Base-by-base conservation (phyloP, 805 yeast species). In the Suhomyces pyralidae region DNA sequence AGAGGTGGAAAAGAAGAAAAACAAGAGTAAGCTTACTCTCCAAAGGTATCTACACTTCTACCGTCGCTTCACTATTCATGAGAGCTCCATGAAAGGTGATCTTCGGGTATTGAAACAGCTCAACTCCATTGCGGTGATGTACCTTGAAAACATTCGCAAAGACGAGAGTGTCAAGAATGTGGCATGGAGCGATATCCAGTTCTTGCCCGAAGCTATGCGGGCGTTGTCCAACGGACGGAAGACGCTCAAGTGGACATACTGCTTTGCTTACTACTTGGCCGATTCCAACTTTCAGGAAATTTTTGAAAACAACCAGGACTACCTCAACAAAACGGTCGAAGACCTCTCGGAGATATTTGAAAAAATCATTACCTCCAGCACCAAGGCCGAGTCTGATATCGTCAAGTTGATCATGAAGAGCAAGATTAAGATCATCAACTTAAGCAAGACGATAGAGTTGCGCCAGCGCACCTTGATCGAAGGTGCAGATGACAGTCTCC, bases 161-260 rank as follows among this genome's bases (percentile, higher is more conserved):
- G 63, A 56, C 48, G 53, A 19, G 32, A 49, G 17, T 48, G 56
- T 82, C 50, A 48, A 14, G 15, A 51, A 46, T 45, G 57, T 74
- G 45, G 85, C 96, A 1, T 90, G 96, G 96, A 87, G 86, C 49
- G 97, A 92, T 62, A 86, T 90, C 1, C 94, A 89, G 61, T 93
- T 88, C 63, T 77, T 92, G 48, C 80, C 85, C 8, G 93, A 88
- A 50, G 83, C 93, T 40, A 84, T 88, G 40, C 77, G 79, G 46
- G 79, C 81, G 2, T 69, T 93, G 51, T 74, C 84, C 28, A 79
- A 78, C 52, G 88, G 96, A 7, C 76, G 98, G 53, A 82, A 83
- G 43, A 82, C 90, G 1, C 74, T 94, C 49, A 88, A 90, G 73
- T 94, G 98, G 97, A 83, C 97, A 0, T 92, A 89, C 69, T 91